A percentile compares a stretch with the other conserved stretches of the same genome.
Evolutionary conservation across 768 basidiomycete species (phyloP).

Genomic region (Cyclocybe cylindracea): DNA sequence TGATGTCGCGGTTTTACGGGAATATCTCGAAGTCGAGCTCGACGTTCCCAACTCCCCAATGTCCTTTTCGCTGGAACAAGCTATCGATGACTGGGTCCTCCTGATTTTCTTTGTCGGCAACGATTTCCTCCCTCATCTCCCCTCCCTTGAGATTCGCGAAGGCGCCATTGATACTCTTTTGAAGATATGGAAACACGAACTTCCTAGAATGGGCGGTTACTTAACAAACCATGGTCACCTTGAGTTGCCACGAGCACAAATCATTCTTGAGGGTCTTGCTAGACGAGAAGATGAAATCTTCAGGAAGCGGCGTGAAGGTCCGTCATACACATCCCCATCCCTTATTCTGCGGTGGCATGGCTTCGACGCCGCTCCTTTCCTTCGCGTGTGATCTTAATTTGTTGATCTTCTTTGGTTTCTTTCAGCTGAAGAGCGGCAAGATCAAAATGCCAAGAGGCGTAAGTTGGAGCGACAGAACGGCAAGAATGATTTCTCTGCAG

Average conservation of each 20-base stretch:
- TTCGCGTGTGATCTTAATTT: conserved; percentile 23
- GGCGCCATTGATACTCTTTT: conserved; percentile 97
- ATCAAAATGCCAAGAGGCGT: conserved; percentile 87
- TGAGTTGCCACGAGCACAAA: conserved; percentile 82
- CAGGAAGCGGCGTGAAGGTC: conserved; percentile 87
- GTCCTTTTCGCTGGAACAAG: conserved; percentile 91
- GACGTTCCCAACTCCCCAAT: conserved; percentile 77
- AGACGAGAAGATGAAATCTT: conserved; percentile 96
- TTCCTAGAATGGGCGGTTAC: conserved; percentile 97
- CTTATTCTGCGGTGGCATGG: conserved; percentile 14
- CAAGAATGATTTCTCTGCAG: conserved; percentile 37
- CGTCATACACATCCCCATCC: conserved; percentile 30
- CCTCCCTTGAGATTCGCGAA: conserved; percentile 97
- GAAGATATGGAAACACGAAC: conserved; percentile 92
- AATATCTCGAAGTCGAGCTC: conserved; percentile 97
- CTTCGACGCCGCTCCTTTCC: conserved; percentile 11
- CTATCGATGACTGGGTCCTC: conserved; percentile 99
- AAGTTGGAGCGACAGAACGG: conserved; percentile 55
- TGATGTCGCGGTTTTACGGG: conserved; percentile 92
- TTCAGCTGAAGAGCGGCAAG: conserved; percentile 91
- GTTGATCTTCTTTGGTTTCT: conserved; percentile 28
- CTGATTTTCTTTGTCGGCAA: conserved; percentile 99
- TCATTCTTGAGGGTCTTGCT: conserved; percentile 96
- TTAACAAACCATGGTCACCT: conserved; percentile 91
- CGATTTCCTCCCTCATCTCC: conserved; percentile 97